phyloP scores from a whole-genome alignment of 768 basidiomycete species.

The Termitomyces sp. region DNA sequence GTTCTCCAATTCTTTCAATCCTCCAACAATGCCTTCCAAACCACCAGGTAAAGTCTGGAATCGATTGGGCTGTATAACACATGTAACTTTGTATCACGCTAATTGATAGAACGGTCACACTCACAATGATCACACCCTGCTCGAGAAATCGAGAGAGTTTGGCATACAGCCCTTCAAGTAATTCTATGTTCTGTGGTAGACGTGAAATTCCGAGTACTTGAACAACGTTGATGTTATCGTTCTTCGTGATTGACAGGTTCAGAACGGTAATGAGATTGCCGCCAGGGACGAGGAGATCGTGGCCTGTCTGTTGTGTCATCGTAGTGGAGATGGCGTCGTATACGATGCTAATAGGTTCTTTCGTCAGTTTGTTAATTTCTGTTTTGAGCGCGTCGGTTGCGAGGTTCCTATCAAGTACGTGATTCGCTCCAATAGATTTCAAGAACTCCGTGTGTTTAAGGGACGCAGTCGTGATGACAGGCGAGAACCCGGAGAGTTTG shows the following conservation, averaged over 20 bases:
- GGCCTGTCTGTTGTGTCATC: constrained; percentile 20
- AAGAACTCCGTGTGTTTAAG: constrained; percentile 27
- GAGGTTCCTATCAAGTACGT: constrained; percentile 29
- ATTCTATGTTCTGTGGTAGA: constrained; percentile 12
- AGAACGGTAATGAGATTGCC: constrained; percentile 33
- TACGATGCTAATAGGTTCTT: constrained; percentile 18
- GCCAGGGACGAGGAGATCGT: constrained; percentile 28
- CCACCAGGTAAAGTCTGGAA: constrained; percentile 39
- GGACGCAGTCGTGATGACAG: constrained; percentile 38
- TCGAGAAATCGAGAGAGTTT: constrained; percentile 21
- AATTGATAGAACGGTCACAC: neutral
- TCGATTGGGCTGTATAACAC: constrained; percentile 34
- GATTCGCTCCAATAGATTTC: constrained; percentile 32
- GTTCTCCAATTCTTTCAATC: constrained; percentile 36
- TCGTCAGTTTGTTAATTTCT: constrained; percentile 21
- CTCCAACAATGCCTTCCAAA: constrained; percentile 37
- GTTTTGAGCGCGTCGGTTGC: constrained; percentile 13
- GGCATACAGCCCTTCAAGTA: constrained; percentile 12
- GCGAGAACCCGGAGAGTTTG: constrained; percentile 36
- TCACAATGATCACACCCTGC: constrained; percentile 26
- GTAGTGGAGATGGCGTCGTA: constrained; percentile 24
- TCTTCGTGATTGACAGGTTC: constrained; percentile 28
- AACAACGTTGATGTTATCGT: constrained; percentile 20
- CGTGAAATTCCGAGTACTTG: constrained; percentile 18
- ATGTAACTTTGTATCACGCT: no score